Percentiles rank a stretch among this genome's conserved stretches.
These are phyloP conservation scores for Pichia cephalocereana DNA, from an alignment of 805 yeast species.

Conservation along the genomic window DNA sequence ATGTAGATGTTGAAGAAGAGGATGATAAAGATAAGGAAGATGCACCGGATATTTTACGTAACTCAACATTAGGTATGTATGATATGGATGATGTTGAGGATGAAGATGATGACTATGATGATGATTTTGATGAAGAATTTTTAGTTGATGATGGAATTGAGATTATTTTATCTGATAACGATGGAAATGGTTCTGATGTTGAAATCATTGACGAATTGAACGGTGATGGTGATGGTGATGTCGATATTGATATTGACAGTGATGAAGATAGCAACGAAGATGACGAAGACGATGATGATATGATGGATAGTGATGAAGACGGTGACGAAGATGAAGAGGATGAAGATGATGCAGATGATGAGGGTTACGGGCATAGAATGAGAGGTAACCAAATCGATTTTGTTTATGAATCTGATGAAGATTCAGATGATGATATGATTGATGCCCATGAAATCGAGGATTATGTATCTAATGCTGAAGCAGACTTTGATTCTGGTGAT, in stretches of 20 bases:
- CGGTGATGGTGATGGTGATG: conserved; percentile 16
- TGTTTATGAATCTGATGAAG: conserved; percentile 10
- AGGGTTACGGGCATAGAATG: neutral
- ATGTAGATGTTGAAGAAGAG: conserved; percentile 13
- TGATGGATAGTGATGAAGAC: too few relatives aligned
- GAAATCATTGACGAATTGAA: conserved; percentile 22
- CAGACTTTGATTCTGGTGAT: conserved; percentile 8
- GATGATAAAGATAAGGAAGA: conserved; percentile 53
- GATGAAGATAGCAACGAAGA: conserved; percentile 23
- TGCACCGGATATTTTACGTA: conserved; percentile 72
- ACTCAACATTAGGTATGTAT: conserved; percentile 91
- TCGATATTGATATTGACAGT: conserved; percentile 25
- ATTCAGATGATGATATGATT: conserved; percentile 19
- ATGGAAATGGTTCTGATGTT: conserved; percentile 19
- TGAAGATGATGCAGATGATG: conserved; percentile 19
- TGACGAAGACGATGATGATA: conserved; percentile 12
- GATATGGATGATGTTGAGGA: conserved; percentile 53
- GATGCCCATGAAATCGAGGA: conserved; percentile 19
- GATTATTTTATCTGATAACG: conserved; percentile 23
- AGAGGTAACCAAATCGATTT: conserved; percentile 3
- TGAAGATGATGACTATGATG: conserved; percentile 17
- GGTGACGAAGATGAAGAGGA: too few relatives aligned
- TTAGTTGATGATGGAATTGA: conserved; percentile 18
- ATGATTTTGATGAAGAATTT: conserved; percentile 17
- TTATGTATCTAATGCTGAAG: conserved; percentile 11